These are phyloP conservation scores for Aureobasidium leucospermi DNA, from an alignment of 2,329 filamentous ascomycete species.

Conservation along the genomic window DNA sequence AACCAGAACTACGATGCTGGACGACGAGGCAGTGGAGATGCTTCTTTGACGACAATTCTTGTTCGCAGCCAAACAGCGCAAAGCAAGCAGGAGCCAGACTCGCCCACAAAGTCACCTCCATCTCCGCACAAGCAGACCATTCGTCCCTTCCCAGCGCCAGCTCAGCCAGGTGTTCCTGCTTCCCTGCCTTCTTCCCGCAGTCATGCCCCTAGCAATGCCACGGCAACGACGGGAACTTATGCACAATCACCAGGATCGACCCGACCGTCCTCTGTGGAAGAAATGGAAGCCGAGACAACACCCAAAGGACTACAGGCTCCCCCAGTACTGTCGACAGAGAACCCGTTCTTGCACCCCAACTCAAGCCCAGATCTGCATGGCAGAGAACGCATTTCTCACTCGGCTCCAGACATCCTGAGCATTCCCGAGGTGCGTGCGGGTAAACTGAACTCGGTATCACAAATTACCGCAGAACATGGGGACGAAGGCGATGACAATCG, in stretches of 20 bases:
- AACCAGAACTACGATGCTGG: slow-evolving; percentile 27
- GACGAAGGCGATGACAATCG: not conserved
- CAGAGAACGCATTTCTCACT: slow-evolving; percentile 5
- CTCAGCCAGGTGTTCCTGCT: slow-evolving; percentile 13
- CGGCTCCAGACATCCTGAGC: slow-evolving; percentile 7
- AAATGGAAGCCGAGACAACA: slow-evolving; percentile 22
- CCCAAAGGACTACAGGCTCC: slow-evolving; percentile 17
- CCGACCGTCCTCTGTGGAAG: slow-evolving; percentile 27
- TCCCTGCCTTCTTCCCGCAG: slow-evolving; percentile 26
- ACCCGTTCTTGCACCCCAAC: slow-evolving; percentile 12
- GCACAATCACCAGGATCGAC: slow-evolving; percentile 25
- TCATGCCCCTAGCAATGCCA: slow-evolving; percentile 27
- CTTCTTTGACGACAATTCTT: slow-evolving; percentile 19
- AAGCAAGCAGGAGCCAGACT: slow-evolving; percentile 1
- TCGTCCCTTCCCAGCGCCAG: not conserved
- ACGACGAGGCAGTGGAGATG: slow-evolving; percentile 29
- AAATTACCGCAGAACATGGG: not conserved
- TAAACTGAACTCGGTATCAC: slow-evolving; percentile 2
- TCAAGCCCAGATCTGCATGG: slow-evolving; percentile 3
- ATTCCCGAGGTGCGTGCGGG: slow-evolving; percentile 2
- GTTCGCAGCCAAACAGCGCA: slow-evolving; percentile 16
- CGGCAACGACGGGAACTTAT: slow-evolving; percentile 21
- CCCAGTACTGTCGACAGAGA: slow-evolving; percentile 11
- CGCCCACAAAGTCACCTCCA: not conserved
- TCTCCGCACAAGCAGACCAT: slow-evolving; percentile 1